Base-by-base conservation (phyloP, 73 alveolate genomes). In the Paramecium bursaria region DNA sequence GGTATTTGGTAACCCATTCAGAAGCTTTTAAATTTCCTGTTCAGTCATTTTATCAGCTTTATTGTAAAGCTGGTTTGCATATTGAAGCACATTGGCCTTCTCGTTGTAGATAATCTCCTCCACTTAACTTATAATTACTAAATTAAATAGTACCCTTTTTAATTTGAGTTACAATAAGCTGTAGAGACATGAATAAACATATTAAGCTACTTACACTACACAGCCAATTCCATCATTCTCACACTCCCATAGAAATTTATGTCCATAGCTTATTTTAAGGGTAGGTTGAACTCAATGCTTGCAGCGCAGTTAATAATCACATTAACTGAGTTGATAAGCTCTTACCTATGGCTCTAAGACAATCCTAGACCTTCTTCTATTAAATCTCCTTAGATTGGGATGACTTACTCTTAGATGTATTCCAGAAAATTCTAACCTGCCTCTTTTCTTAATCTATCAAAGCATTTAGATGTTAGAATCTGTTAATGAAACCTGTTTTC, bases 1-100 rank as follows among this genome's bases (percentile, higher is more conserved):
- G 3, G 98, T 93, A 74, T 95, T 95, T 19, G 99, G 98, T 85
- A 86, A 95, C 11, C 82, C 86, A 25, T 88, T 90, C 15, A 94
- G 21, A 21, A 92, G 60, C 48, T 74, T 86, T 33, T 92, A 74
- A 4, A 76, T 49, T 25, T 75, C 47, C 35, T 67, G 33, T 14
- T 67, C 82, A 35, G 33, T 57, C 4, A 67, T 39, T 25, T 31
- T 35, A 15, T 67, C 27, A 2, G 82, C 33, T 4, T 44, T 21
- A 21, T 47, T 67, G 33, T 67, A 67, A 2, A 67, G 30, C 7
- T 21, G 19, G 2, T 42, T 17, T 25, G 44, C 82, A 35, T 30
- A 67, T 17, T 53, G 22, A 21, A 39, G 60, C 0, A 67, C 82
- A 35, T 67, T 57, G 14, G 33, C 44, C 50, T 67, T 10, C 10